Base-by-base conservation (phyloP, 306 rosid species). In the Dalbergia cultrata region DNA sequence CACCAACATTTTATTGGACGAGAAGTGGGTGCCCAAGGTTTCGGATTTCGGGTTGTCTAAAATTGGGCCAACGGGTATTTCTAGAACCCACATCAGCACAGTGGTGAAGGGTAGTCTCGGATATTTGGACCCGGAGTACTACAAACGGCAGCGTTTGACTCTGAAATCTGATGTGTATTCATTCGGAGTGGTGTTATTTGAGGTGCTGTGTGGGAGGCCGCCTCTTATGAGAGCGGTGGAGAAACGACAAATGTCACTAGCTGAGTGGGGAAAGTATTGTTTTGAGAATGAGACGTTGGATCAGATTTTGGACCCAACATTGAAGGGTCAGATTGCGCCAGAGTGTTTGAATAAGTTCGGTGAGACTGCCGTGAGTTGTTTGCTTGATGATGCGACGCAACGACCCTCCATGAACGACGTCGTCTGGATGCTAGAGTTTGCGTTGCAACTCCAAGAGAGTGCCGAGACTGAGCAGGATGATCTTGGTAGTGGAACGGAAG, bases 121-220 rank as follows among this genome's bases (percentile, higher is more conserved):
- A 0, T 78, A 68, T 44, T 22, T 78, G 34, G 82, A 78, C 19
- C 57, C 57, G 4, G 57, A 50, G 14, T 50, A 14, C 4, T 50
- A 50, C 3, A 50, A 50, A 50, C 76, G 80, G 0, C 78, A 70
- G 3, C 70, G 49, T 2, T 6, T 83, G 5, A 83, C 87, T 0
- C 75, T 57, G 2, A 88, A 80, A 17, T 74, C 89, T 0, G 89
- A 88, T 13, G 87, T 88, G 5, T 80, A 88, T 47, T 88, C 87
- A 0, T 85, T 80, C 10, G 87, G 91, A 0, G 87, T 88, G 0
- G 82, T 88, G 3, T 22, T 88, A 1, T 74, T 79, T 0, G 91
- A 88, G 62, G 77, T 83, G 0, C 4, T 88, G 0, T 80, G 57
- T 50, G 57, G 18, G 57, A 13, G 57, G 18, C 17, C 17, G 57